Base-by-base conservation (phyloP, 345 rosid species). In the Streptanthus diversifolius region DNA sequence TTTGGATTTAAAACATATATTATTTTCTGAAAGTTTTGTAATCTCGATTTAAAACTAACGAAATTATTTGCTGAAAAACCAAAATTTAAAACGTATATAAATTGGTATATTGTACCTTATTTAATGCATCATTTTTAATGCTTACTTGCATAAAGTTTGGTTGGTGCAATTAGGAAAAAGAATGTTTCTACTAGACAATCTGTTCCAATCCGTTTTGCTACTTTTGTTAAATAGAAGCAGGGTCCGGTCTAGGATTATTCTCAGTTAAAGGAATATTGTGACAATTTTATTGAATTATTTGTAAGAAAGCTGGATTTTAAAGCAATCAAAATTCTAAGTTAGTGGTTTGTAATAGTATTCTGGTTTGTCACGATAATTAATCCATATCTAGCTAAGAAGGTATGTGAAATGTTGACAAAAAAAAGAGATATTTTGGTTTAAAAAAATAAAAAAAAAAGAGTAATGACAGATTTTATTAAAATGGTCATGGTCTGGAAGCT, bases 401-500 rank as follows among this genome's bases (percentile, higher is more conserved):
- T 4, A 14, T 39, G 17, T n/a, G 33, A 37, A 13, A 7, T 40
- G 30, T 24, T n/a, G 8, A 41, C 8, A 22, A 60, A 11, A 17
- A 27, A 2, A 10, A 1, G 3, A 17, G 18, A 1, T 33, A 33
- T 33, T 33, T 7, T 7, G 11, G 25, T 24, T 24, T 24, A 24
- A 24, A 24, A 5, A 1, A 33, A 33, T 32, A 32, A 32, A 32
- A 32, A 32, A 8, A 33, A 33, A 33, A 33, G 11, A 33, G 0
- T 8, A 2, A 33, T 33, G 53, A 30, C 3, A 52, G 45, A 56
- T n/a, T 35, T 48, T 27, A 39, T 39, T 17, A 10, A 12, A 53
- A 63, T 7, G 40, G 70, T 64, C 77, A 44, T 56, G 65, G 51
- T 73, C 64, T 32, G 53, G 44, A 53, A 36, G 59, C 71, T 30